Conservation (phyloP, 352 stramenopile genomes). For the Phytophthora capsici region DNA sequence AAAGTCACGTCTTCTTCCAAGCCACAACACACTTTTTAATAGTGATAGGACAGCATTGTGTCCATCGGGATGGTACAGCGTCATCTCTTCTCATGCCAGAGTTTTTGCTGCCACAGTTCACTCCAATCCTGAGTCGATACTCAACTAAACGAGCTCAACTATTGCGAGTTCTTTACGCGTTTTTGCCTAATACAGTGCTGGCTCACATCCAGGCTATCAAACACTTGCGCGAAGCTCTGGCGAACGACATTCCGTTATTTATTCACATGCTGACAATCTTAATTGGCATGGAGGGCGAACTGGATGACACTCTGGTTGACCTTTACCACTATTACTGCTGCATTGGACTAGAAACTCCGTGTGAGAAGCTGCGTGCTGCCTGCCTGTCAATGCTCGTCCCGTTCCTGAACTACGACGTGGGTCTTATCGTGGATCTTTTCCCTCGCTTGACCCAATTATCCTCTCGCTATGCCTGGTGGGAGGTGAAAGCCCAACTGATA, state of each 20-base stretch:
- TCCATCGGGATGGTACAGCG: constrained; percentile 49
- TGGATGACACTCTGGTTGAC: constrained; percentile 80
- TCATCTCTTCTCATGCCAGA: constrained; percentile 64
- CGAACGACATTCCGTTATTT: constrained; percentile 73
- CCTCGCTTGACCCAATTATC: constrained; percentile 73
- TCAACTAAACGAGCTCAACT: constrained; percentile 57
- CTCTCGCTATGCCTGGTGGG: constrained; percentile 75
- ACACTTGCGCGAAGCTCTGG: constrained; percentile 66
- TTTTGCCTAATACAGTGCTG: constrained; percentile 55
- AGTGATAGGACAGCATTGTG: constrained; percentile 50
- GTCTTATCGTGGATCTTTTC: constrained; percentile 62
- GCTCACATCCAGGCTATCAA: constrained; percentile 83
- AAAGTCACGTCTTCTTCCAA: constrained; percentile 53
- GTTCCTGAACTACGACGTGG: constrained; percentile 49
- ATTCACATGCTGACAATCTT: constrained; percentile 76
- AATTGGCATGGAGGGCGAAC: constrained; percentile 69
- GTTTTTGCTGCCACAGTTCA: constrained; percentile 57
- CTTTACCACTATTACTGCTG: constrained; percentile 90
- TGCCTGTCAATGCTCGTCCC: constrained; percentile 77
- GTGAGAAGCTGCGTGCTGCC: constrained; percentile 78
- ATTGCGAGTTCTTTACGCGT: constrained; percentile 68
- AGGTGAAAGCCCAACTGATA: constrained; percentile 84
- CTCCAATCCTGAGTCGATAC: constrained; percentile 27
- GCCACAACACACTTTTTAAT: constrained; percentile 41
- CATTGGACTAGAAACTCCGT: constrained; percentile 77